phyloP scores from a whole-genome alignment of 306 rosid genomes.

The Castanopsis chinensis region DNA sequence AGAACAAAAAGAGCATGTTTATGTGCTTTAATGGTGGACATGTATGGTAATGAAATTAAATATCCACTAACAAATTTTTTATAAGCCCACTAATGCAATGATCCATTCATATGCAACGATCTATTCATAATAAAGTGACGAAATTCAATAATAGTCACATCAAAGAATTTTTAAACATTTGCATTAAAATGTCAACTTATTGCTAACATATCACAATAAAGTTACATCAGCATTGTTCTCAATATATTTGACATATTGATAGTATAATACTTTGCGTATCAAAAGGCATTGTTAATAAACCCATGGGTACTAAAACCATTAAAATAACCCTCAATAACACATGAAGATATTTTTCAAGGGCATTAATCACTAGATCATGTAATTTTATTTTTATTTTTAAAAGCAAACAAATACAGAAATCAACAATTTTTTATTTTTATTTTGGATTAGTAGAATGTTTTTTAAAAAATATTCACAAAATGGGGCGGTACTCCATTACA shows the following conservation, averaged over 20 bases:
- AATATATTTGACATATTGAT: not conserved
- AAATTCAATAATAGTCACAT: not conserved
- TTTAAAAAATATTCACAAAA: not conserved
- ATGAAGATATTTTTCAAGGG: not conserved
- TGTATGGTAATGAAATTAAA: not conserved
- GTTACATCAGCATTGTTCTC: not conserved
- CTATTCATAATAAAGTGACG: no score
- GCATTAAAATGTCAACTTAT: not conserved
- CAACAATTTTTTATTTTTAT: not conserved
- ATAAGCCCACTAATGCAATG: no score
- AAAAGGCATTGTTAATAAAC: no score
- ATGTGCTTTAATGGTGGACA: not conserved
- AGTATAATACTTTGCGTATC: not conserved
- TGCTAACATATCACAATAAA: not conserved
- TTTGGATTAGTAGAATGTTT: not conserved
- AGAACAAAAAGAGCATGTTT: not conserved
- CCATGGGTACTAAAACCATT: no score
- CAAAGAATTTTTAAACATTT: not conserved
- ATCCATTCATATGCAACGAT: no score
- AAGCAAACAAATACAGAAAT: not conserved
- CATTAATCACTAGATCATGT: not conserved
- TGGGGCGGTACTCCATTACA: not conserved
- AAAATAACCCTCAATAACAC: not conserved
- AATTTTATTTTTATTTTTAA: not conserved
- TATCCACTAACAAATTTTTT: not conserved